A percentile compares a stretch with the other conserved stretches of the same genome.
Conservation (phyloP, 2,329 filamentous ascomycete genomes). For the Pseudogymnoascus pannorum region DNA sequence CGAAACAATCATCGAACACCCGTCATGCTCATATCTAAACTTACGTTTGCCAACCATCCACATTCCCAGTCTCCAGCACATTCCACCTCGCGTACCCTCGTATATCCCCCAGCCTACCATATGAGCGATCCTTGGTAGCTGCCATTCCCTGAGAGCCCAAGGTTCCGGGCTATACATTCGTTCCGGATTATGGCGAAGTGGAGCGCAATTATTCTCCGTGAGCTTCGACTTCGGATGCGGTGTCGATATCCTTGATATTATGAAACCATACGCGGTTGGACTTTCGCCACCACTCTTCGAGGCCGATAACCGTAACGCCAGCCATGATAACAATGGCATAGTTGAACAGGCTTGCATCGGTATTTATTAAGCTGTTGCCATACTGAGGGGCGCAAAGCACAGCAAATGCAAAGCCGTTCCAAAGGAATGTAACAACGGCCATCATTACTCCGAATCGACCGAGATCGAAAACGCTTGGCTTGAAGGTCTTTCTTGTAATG, state of each 20-base stretch:
- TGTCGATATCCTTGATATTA: constrained; percentile 19
- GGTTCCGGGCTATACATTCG: neutral
- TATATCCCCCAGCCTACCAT: neutral
- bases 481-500: constrained; percentile 12
- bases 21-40: constrained; percentile 9
- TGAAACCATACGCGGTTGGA: constrained; percentile 10
- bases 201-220: neutral
- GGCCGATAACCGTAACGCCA: constrained; percentile 11
- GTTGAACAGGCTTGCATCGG: constrained; percentile 11
- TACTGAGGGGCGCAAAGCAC: constrained; percentile 13
- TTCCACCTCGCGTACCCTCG: neutral
- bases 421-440: constrained; percentile 11
- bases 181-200: neutral
- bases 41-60: neutral
- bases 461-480: constrained; percentile 11
- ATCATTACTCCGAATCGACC: constrained; percentile 10
- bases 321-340: constrained; percentile 13
- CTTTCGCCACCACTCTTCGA: constrained; percentile 13
- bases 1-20: constrained; percentile 12
- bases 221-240: neutral
- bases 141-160: neutral
- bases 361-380: constrained; percentile 9
- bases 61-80: neutral
- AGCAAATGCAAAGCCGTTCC: constrained; percentile 13
- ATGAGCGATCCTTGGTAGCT: neutral